These are phyloP conservation scores for Aegilops umbellulata DNA, from an alignment of 176 grass and related monocot genomes.

Conservation along the genomic window DNA sequence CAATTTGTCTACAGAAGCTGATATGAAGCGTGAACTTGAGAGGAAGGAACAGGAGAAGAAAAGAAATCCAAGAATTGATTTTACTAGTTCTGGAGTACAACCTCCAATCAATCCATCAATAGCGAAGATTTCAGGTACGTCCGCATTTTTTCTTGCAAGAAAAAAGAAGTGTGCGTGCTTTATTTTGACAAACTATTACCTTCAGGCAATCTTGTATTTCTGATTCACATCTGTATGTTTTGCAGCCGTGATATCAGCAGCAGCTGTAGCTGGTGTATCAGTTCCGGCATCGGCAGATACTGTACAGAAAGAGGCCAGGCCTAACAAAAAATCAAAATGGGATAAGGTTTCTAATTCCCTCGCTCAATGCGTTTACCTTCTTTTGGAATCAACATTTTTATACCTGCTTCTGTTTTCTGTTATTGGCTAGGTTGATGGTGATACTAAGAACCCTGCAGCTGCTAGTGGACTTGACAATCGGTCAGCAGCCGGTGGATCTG, in stretches of 20 bases:
- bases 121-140: conserved; percentile 70
- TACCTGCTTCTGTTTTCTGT: conserved; percentile 18
- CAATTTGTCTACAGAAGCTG: conserved; percentile 61
- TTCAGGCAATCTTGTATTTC: neutral
- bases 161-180: neutral
- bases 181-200: conserved; percentile 10
- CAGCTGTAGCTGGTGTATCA: conserved; percentile 32
- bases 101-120: conserved; percentile 36
- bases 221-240: neutral
- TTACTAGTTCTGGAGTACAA: conserved; percentile 64
- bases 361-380: neutral
- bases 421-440: conserved; percentile 71
- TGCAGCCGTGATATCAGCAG: conserved; percentile 36
- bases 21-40: conserved; percentile 89
- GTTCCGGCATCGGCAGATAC: conserved; percentile 42
- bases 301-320: conserved; percentile 56
- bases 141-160: neutral
- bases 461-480: conserved; percentile 51
- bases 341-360: conserved; percentile 72
- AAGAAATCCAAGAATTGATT: conserved; percentile 78
- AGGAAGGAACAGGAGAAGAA: conserved; percentile 88
- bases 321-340: conserved; percentile 97
- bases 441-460: conserved; percentile 54
- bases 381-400: conserved; percentile 27
- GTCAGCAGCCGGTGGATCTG: conserved; percentile 40